These are phyloP conservation scores for Jatropha podagrica DNA, from an alignment of 441 rosid species.

Conservation along the genomic window DNA sequence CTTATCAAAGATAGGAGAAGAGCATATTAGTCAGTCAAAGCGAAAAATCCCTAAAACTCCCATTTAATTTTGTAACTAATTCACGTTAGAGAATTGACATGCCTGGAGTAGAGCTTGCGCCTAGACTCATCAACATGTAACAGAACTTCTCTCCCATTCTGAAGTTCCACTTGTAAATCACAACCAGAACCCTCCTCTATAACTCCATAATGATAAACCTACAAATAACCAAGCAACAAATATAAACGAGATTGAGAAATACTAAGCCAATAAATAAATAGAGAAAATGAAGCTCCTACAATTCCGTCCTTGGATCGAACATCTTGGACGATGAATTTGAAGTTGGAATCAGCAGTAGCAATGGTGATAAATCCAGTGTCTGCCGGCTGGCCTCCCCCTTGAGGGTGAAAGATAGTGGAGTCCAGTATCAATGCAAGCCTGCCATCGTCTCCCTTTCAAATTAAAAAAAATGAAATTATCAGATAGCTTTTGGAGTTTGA, in stretches of 20 bases:
- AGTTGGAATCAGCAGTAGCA: conserved; percentile 26
- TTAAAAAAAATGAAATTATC: background rate
- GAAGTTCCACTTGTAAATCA: conserved; percentile 35
- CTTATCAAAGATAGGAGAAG: background rate
- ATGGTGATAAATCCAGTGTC: conserved; percentile 57
- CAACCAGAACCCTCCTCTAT: conserved; percentile 41
- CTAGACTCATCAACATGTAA: conserved; percentile 61
- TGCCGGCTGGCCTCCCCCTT: conserved; percentile 92
- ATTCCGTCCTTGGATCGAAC: conserved; percentile 77
- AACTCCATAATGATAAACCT: conserved; percentile 80
- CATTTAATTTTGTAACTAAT: background rate
- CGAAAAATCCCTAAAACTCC: background rate
- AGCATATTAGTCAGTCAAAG: background rate
- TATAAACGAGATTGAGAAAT: background rate
- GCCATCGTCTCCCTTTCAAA: conserved; percentile 59
- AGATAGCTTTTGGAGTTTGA: background rate
- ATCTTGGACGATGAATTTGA: conserved; percentile 64
- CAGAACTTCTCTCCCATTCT: conserved; percentile 46
- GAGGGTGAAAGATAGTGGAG: conserved; percentile 84
- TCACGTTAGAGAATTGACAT: background rate
- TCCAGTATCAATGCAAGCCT: conserved; percentile 53
- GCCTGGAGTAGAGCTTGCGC: conserved; percentile 77
- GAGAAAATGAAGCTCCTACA: conserved; percentile 24
- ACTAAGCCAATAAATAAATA: background rate
- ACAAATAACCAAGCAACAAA: background rate